A percentile compares a stretch with the other conserved stretches of the same genome.
Evolutionary conservation across 2,329 filamentous ascomycete species (phyloP).

Genomic region (Aspergillus brasiliensis): DNA sequence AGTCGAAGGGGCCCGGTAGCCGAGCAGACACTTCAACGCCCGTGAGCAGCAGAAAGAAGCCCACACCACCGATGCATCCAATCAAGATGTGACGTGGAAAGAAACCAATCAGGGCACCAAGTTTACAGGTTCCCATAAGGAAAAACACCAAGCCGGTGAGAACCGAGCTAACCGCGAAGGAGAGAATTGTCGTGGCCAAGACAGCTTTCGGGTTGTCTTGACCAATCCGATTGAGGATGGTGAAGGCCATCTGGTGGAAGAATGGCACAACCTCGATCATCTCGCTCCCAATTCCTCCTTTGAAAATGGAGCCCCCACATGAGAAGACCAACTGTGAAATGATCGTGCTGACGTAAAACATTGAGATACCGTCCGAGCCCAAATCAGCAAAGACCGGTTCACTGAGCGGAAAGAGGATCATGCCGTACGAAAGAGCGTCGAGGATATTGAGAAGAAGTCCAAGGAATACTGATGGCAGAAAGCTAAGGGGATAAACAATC

Average conservation of each 20-base stretch:
- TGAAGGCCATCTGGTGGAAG: conserved; percentile 97
- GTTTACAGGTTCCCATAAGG: conserved; percentile 79
- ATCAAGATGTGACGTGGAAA: conserved; percentile 96
- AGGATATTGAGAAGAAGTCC: conserved; percentile 89
- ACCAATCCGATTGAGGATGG: conserved; percentile 77
- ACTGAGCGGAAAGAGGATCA: conserved; percentile 93
- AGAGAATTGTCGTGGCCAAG: conserved; percentile 89
- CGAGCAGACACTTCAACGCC: conserved; percentile 92
- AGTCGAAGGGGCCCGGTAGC: conserved; percentile 80
- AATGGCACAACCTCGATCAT: conserved; percentile 99
- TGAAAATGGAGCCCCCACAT: conserved; percentile 79
- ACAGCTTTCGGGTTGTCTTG: conserved; percentile 80
- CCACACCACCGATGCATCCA: conserved; percentile 95
- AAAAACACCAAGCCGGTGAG: conserved; percentile 92
- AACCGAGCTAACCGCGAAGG: conserved; percentile 87
- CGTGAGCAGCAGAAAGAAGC: conserved; percentile 89
- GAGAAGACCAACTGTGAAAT: conserved; percentile 91
- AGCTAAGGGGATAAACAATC: conserved; percentile 68
- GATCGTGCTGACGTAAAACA: conserved; percentile 98
- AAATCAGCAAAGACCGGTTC: conserved; percentile 81
- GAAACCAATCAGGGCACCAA: conserved; percentile 93
- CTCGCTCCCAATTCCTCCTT: conserved; percentile 89
- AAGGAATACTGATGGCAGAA: conserved; percentile 82
- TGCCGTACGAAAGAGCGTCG: conserved; percentile 92
- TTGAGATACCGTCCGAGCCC: conserved; percentile 91